A percentile compares a stretch with the other conserved stretches of the same genome.
phyloP scores from a whole-genome alignment of 257 asterid species.

The Nicotiana paniculata region DNA sequence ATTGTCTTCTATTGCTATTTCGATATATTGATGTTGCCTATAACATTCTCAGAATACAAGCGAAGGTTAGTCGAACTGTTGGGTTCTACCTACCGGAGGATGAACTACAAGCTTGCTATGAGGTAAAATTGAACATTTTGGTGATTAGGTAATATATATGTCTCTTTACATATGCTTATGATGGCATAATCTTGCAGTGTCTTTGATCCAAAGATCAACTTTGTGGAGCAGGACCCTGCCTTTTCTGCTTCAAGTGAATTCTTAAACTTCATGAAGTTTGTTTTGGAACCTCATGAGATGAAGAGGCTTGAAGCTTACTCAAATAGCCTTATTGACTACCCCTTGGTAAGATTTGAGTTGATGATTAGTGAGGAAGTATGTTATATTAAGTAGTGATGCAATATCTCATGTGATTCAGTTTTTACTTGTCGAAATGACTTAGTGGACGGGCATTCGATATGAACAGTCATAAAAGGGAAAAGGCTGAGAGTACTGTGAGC shows the following conservation, averaged over 20 bases:
- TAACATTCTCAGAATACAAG: conserved; percentile 48
- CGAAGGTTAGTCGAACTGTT: conserved; percentile 46
- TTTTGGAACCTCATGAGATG: conserved; percentile 51
- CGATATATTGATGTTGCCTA: neutral
- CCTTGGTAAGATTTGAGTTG: conserved; percentile 39
- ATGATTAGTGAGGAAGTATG: neutral
- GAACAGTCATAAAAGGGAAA: neutral
- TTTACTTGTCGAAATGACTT: neutral
- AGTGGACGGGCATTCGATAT: neutral
- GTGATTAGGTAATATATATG: conserved; percentile 8
- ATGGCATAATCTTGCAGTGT: conserved; percentile 48
- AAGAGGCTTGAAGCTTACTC: conserved; percentile 69
- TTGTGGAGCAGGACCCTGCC: conserved; percentile 38
- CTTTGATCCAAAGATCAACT: conserved; percentile 79
- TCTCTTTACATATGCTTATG: conserved; percentile 18
- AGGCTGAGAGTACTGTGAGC: neutral
- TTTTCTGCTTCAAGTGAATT: conserved; percentile 34
- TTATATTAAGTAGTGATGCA: neutral
- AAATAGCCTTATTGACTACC: conserved; percentile 57
- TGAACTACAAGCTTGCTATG: conserved; percentile 98
- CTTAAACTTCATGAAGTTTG: conserved; percentile 38
- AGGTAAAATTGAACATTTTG: conserved; percentile 33
- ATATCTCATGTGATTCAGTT: neutral
- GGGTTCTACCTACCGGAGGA: conserved; percentile 45
- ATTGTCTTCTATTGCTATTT: neutral